phyloP scores from a whole-genome alignment of 2,329 filamentous ascomycete genomes.

The Aspergillus quadrilineatus region DNA sequence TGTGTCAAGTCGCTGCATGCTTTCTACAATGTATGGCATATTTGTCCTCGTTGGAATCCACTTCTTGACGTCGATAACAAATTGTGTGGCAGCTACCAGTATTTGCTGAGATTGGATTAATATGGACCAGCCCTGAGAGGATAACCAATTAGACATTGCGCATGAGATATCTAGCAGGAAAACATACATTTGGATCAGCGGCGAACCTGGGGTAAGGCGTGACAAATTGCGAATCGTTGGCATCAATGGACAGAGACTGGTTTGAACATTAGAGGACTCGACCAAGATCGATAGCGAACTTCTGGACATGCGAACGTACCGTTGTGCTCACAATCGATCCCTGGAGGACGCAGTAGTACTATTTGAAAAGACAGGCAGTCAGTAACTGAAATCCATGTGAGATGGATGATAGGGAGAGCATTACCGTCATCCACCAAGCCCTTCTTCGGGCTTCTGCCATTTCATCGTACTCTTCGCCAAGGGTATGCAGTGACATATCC shows the following conservation, averaged over 20 bases:
- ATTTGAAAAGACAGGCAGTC: neutral
- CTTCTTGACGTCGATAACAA: slow-evolving; percentile 42
- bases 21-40: slow-evolving; percentile 40
- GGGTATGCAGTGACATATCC: slow-evolving; percentile 44
- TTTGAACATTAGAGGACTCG: neutral
- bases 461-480: slow-evolving; percentile 33
- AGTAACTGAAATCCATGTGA: neutral
- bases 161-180: neutral
- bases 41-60: slow-evolving; percentile 35
- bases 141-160: neutral
- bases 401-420: slow-evolving; percentile 4
- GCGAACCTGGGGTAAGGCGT: slow-evolving; percentile 43
- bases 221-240: slow-evolving; percentile 45
- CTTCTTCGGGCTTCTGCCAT: slow-evolving; percentile 43
- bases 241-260: slow-evolving; percentile 44
- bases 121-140: slow-evolving; percentile 42
- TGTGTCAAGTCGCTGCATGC: slow-evolving; percentile 44
- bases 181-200: slow-evolving; percentile 42
- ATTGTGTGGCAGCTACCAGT: slow-evolving; percentile 43
- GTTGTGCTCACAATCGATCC: slow-evolving; percentile 47
- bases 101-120: slow-evolving; percentile 46
- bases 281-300: neutral
- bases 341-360: slow-evolving; percentile 48
- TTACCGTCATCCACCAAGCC: slow-evolving; percentile 52
- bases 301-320: slow-evolving; percentile 28